Conservation (phyloP, 75 land plant species). For the Sequoia sempervirens region DNA sequence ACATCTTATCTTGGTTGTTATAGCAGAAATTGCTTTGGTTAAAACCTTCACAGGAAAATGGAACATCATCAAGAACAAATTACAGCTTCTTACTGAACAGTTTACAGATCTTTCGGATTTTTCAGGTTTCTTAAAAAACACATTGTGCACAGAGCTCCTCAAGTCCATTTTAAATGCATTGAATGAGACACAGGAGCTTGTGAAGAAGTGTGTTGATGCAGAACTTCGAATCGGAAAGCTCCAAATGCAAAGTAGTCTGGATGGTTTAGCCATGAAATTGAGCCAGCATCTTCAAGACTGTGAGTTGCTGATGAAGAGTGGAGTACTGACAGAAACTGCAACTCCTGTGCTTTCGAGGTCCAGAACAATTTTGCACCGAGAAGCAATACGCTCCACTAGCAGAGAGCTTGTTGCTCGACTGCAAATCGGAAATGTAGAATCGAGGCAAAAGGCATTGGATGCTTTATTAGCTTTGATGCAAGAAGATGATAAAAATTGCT, state of each 20-base stretch:
- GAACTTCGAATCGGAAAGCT: slow-evolving; percentile 55
- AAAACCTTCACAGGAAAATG: slow-evolving; percentile 56
- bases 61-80: slow-evolving; percentile 39
- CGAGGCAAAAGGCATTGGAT: slow-evolving; percentile 54
- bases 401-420: slow-evolving; percentile 63
- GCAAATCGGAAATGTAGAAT: slow-evolving; percentile 65
- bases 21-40: slow-evolving; percentile 25
- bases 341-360: slow-evolving; percentile 12
- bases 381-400: slow-evolving; percentile 44
- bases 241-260: slow-evolving; percentile 77
- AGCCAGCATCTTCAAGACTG: slow-evolving; percentile 60
- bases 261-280: slow-evolving; percentile 43
- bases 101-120: slow-evolving; percentile 40
- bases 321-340: slow-evolving; percentile 46
- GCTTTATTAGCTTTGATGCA: slow-evolving; percentile 45
- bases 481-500: slow-evolving; percentile 76
- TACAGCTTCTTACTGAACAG: slow-evolving; percentile 39
- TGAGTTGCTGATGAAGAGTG: slow-evolving; percentile 57
- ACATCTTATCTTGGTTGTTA: slow-evolving; percentile 9
- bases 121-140: slow-evolving; percentile 22
- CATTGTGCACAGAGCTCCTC: slow-evolving; percentile 59
- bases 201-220: slow-evolving; percentile 26
- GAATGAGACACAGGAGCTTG: slow-evolving; percentile 35
- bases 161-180: slow-evolving; percentile 35
- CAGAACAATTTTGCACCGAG: slow-evolving; percentile 19